A percentile compares a stretch with the other conserved stretches of the same genome.
Conservation (phyloP, 2,329 filamentous ascomycete genomes). For the Pseudofabraea citricarpa region DNA sequence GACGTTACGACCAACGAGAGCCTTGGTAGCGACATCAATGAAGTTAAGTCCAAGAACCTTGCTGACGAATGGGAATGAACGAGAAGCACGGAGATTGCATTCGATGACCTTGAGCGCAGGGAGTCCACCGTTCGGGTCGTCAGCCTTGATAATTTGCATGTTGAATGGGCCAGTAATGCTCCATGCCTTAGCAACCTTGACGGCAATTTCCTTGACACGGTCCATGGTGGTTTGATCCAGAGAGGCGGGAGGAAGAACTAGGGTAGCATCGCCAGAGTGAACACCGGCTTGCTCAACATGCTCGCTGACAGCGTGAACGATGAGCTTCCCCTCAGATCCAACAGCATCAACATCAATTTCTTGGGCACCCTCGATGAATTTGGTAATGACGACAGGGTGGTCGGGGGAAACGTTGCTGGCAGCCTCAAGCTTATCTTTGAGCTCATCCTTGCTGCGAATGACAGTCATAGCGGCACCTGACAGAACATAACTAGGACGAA, state of each 20-base stretch:
- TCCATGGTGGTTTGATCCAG: conserved; percentile 74
- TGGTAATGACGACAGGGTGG: conserved; percentile 95
- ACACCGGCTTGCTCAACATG: conserved; percentile 97
- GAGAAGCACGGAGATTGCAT: conserved; percentile 94
- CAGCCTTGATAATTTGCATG: conserved; percentile 98
- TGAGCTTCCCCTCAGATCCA: conserved; percentile 76
- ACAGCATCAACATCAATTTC: conserved; percentile 98
- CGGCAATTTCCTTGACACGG: conserved; percentile 89
- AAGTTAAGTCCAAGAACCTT: conserved; percentile 97
- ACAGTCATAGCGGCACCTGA: conserved; percentile 99
- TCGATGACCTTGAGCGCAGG: conserved; percentile 91
- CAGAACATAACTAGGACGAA: conserved; percentile 91
- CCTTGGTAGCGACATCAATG: conserved; percentile 91
- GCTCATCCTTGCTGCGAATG: conserved; percentile 79
- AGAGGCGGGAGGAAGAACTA: conserved; percentile 81
- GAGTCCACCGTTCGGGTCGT: conserved; percentile 68
- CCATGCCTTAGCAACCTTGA: conserved; percentile 96
- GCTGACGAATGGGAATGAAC: conserved; percentile 96
- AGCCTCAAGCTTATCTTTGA: conserved; percentile 91
- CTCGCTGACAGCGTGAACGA: conserved; percentile 90
- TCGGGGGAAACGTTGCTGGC: conserved; percentile 89
- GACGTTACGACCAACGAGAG: conserved; percentile 79
- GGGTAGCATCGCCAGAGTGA: conserved; percentile 93
- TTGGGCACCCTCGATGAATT: conserved; percentile 94
- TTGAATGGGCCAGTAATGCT: conserved; percentile 98